Evolutionary conservation across 441 rosid species (phyloP), one percentile per base, ranked within the genome.

Genomic region (Iberis amara): DNA sequence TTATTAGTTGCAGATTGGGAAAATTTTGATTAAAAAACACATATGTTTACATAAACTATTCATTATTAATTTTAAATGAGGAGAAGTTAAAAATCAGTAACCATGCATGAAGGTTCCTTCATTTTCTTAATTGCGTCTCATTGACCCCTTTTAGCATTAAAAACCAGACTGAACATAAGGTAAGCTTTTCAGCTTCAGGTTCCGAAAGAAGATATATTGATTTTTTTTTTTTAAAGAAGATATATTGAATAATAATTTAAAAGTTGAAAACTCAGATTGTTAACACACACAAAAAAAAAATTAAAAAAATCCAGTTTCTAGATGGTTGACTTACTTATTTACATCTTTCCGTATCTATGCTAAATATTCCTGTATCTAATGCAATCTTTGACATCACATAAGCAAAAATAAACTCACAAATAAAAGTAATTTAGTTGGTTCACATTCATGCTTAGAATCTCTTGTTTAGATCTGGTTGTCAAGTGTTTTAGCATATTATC

Each of bases 131-230:
- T 57, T 64, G 64, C 13, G 47, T 57, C 39, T 18, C 58, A 18
- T 18, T 18, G 21, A 18, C 21, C 21, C 48, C 49, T 38, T 47
- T 47, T 40, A 55, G 68, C 68, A 63, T 63, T 63, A 47, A 63
- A 63, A 47, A 55, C 56, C 55, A 53, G 61, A 47, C 69, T 59
- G 77, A 64, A 67, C 83, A 68, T 66, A 67, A 66, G 70, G 58
- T 76, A 65, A 63, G 64, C 62, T 62, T n/a, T 74, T 49, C 72
- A 66, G 73, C 80, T 52, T 76, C 76, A 73, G 68, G 74, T 66
- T 58, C 21, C 21, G 21, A 18, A 18, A 69, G 85, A 72, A 68
- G 68, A 68, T 62, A 65, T 57, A 69, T 74, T 70, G 66, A 39
- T n/a, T n/a, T n/a, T n/a, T n/a, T n/a, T n/a, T n/a, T n/a, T n/a